Evolutionary conservation across 176 grass and related monocot species (phyloP).

Genomic region (Carex scoparia): DNA sequence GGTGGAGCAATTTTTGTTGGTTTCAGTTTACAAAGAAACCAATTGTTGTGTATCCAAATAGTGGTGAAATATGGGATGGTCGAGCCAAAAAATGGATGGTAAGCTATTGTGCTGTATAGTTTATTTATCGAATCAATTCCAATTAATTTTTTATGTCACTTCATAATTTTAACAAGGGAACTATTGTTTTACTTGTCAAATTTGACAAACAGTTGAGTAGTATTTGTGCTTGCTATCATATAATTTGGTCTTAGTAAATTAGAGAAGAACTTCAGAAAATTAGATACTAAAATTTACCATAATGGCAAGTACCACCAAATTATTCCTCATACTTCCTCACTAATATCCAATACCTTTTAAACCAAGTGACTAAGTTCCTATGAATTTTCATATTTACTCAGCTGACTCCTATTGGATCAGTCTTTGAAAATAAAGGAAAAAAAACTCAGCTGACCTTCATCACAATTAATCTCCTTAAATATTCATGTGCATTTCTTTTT

Average conservation of each 20-base stretch:
- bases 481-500: neutral
- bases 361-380: neutral
- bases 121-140: neutral
- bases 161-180: neutral
- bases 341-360: neutral
- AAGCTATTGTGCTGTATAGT: slow-evolving; percentile 19
- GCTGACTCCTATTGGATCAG: too few species aligned
- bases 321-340: neutral
- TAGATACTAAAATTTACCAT: neutral
- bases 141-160: neutral
- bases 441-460: neutral
- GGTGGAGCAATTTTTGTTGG: neutral
- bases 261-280: neutral
- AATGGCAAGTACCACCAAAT: neutral
- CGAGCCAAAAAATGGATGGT: slow-evolving; percentile 78
- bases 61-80: slow-evolving; percentile 75
- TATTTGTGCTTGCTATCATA: neutral
- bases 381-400: neutral
- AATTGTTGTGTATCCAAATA: slow-evolving; percentile 79
- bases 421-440: too few species aligned
- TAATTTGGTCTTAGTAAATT: neutral
- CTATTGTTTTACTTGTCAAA: neutral
- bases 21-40: slow-evolving; percentile 63
- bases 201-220: neutral
- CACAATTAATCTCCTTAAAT: neutral